These are phyloP conservation scores for Rhodotorula mucilaginosa DNA, from an alignment of 1,284 basidiomycete species.

Conservation along the genomic window DNA sequence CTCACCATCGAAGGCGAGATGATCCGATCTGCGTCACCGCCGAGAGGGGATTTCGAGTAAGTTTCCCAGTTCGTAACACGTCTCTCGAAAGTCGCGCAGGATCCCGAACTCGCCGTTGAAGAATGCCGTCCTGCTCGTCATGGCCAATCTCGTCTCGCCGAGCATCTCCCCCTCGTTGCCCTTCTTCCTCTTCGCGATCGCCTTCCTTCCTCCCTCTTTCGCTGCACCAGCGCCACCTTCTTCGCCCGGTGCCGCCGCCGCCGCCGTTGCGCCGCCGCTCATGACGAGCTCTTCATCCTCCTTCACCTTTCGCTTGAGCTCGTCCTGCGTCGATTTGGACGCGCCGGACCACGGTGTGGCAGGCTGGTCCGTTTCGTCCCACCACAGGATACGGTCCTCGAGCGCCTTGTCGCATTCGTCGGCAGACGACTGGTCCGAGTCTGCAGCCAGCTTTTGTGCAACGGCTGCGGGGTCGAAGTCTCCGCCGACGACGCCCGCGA, in stretches of 20 bases:
- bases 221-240: constrained; percentile 43
- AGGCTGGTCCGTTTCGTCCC: constrained; percentile 19
- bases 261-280: constrained; percentile 34
- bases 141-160: constrained; percentile 76
- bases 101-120: constrained; percentile 62
- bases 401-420: constrained; percentile 52
- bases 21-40: constrained; percentile 51
- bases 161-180: constrained; percentile 55
- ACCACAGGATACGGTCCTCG: constrained; percentile 44
- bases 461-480: not conserved
- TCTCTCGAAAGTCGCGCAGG: not conserved
- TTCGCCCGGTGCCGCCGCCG: constrained; percentile 33
- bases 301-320: constrained; percentile 41
- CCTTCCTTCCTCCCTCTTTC: too few species aligned
- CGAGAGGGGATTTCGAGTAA: not conserved
- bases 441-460: not conserved
- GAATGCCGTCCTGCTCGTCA: constrained; percentile 92
- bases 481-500: constrained; percentile 41
- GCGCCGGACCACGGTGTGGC: constrained; percentile 1
- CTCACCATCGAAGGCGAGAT: constrained; percentile 87
- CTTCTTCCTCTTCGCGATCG: too few species aligned
- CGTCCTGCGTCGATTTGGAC: constrained; percentile 20
- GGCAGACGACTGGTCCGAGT: not conserved
- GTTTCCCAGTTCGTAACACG: not conserved
- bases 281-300: constrained; percentile 1